A percentile compares a stretch with the other conserved stretches of the same genome.
Conservation (phyloP, 2,329 filamentous ascomycete genomes). For the Paecilomyces niveus region DNA sequence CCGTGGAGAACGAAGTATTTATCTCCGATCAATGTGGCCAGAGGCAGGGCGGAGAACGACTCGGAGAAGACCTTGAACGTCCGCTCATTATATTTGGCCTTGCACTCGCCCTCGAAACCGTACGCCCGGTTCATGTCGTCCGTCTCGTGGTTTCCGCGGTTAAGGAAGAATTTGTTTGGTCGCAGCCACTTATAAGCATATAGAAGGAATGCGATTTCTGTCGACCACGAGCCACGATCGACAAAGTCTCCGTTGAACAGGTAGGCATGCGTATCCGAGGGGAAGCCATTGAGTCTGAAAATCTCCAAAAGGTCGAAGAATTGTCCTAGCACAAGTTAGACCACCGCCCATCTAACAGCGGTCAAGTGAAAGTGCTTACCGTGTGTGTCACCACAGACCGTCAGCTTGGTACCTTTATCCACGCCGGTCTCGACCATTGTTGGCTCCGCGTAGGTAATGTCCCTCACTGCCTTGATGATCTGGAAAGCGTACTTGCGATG, state of each 20-base stretch:
- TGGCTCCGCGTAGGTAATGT: slow-evolving; percentile 83
- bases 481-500: slow-evolving; percentile 97
- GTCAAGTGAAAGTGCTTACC: slow-evolving; percentile 46
- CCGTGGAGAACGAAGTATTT: slow-evolving; percentile 92
- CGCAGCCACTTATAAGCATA: slow-evolving; percentile 97
- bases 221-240: slow-evolving; percentile 94
- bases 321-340: slow-evolving; percentile 57
- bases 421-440: slow-evolving; percentile 96
- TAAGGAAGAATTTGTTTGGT: slow-evolving; percentile 83
- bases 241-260: slow-evolving; percentile 99
- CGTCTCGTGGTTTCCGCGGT: slow-evolving; percentile 97
- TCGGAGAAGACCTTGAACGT: slow-evolving; percentile 97
- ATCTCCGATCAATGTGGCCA: slow-evolving; percentile 84
- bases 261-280: slow-evolving; percentile 81
- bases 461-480: slow-evolving; percentile 83
- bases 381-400: slow-evolving; percentile 95
- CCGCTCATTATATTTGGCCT: slow-evolving; percentile 93
- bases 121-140: slow-evolving; percentile 99
- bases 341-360: background rate
- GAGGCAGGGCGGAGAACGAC: slow-evolving; percentile 86
- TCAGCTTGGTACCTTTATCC: slow-evolving; percentile 68
- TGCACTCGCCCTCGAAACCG: slow-evolving; percentile 97
- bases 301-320: slow-evolving; percentile 97
- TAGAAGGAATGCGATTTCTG: slow-evolving; percentile 86
- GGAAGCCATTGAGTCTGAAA: slow-evolving; percentile 82